phyloP scores from a whole-genome alignment of 495 filamentous ascomycete species.

The Penicillium bialowiezense region DNA sequence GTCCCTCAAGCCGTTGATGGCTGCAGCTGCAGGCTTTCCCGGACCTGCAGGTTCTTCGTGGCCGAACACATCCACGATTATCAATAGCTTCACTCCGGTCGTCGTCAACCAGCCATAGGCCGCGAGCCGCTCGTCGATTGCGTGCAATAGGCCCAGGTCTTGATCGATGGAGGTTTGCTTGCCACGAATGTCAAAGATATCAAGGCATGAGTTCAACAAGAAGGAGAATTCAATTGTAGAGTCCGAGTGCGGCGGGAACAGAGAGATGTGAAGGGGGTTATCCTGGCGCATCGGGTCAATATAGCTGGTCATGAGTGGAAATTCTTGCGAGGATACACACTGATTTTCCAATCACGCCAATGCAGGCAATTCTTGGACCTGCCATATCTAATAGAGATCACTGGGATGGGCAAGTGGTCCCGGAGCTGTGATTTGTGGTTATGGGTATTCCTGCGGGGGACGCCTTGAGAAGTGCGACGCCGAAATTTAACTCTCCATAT shows the following conservation, averaged over 20 bases:
- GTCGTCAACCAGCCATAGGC: conserved; percentile 97
- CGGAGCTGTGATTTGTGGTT: neutral
- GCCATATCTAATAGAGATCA: conserved; percentile 18
- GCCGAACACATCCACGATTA: conserved; percentile 84
- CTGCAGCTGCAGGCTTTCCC: conserved; percentile 27
- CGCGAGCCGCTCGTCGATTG: conserved; percentile 85
- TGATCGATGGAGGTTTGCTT: conserved; percentile 66
- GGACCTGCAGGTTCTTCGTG: conserved; percentile 27
- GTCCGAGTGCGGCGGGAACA: conserved; percentile 74
- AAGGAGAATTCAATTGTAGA: conserved; percentile 81
- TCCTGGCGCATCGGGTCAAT: conserved; percentile 55
- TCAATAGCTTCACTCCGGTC: conserved; percentile 85
- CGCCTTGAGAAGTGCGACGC: neutral
- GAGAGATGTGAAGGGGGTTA: conserved; percentile 88
- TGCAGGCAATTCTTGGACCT: conserved; percentile 68
- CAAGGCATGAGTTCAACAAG: conserved; percentile 83
- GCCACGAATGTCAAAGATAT: conserved; percentile 83
- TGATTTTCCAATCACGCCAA: conserved; percentile 89
- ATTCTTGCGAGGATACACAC: conserved; percentile 43
- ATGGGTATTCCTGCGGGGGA: too few relatives aligned
- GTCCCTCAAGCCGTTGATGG: conserved; percentile 63
- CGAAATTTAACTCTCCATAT: neutral
- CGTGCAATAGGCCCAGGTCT: conserved; percentile 88
- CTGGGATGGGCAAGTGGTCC: neutral
- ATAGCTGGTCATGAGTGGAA: conserved; percentile 1